Percentiles rank a stretch among this genome's conserved stretches.
Conservation (phyloP, 1,284 basidiomycete genomes). For the Ceratobasidium sp. region DNA sequence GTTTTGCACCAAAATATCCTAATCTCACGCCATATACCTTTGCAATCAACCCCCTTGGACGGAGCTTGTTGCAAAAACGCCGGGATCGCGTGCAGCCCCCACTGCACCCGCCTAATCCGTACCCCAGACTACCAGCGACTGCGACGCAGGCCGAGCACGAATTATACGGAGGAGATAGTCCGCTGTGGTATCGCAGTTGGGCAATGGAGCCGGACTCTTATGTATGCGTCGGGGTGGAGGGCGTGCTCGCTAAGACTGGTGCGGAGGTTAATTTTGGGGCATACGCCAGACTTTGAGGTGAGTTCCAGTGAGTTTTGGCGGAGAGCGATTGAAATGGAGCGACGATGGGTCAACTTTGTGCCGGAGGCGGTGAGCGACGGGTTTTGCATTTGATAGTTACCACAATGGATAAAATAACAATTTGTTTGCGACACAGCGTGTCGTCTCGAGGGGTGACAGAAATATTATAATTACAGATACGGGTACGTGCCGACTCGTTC, state of each 20-base stretch:
- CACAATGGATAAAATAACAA: background rate
- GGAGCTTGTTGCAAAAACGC: slow-evolving; percentile 75
- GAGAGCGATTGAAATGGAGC: background rate
- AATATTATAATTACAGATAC: slow-evolving; percentile 94
- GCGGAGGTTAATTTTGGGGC: slow-evolving; percentile 91
- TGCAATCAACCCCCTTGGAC: slow-evolving; percentile 79
- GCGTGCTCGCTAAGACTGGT: slow-evolving; percentile 79
- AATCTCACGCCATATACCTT: slow-evolving; percentile 85
- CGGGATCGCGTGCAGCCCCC: slow-evolving; percentile 73
- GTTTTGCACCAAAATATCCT: slow-evolving; percentile 83
- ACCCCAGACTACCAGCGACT: slow-evolving; percentile 78
- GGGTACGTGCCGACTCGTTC: slow-evolving; percentile 58
- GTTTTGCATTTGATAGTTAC: background rate
- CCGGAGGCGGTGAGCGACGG: background rate
- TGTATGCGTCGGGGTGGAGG: slow-evolving; percentile 78
- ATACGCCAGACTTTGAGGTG: slow-evolving; percentile 89
- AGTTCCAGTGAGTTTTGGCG: slow-evolving; percentile 47
- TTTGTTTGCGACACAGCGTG: slow-evolving; percentile 62
- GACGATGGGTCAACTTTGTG: no score
- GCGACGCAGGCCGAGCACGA: slow-evolving; percentile 75
- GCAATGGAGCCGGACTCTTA: slow-evolving; percentile 76
- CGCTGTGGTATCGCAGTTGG: slow-evolving; percentile 93
- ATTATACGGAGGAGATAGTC: slow-evolving; percentile 82
- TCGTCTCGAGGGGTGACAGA: slow-evolving; percentile 85
- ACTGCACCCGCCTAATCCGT: slow-evolving; percentile 84